Evolutionary conservation across 2,329 filamentous ascomycete genomes (phyloP).

Genomic region (Fonsecaea pugnacius): DNA sequence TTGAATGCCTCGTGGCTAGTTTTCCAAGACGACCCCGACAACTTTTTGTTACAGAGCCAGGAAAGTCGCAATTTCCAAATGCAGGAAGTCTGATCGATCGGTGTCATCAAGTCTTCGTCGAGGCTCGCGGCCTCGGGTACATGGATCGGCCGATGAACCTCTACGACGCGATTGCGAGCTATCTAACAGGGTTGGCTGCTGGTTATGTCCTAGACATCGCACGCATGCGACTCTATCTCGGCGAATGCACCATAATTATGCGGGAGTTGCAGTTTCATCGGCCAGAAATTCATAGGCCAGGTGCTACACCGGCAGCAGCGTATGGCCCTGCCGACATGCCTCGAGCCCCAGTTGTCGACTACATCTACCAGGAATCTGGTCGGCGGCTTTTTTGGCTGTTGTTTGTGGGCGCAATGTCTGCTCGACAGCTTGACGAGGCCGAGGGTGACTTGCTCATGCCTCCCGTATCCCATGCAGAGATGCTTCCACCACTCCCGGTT

Average conservation of each 20-base stretch:
- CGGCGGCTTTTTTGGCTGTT: conserved; percentile 78
- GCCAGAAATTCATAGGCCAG: conserved; percentile 25
- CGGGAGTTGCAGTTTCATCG: conserved; percentile 48
- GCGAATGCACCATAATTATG: conserved; percentile 50
- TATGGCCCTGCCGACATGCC: conserved; percentile 28
- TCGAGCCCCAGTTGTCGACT: conserved; percentile 37
- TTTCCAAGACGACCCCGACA: conserved; percentile 51
- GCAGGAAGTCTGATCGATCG: conserved; percentile 49
- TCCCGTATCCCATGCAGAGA: conserved; percentile 73
- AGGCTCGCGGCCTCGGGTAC: conserved; percentile 51
- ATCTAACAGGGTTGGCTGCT: conserved; percentile 48
- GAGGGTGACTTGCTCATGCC: conserved; percentile 75
- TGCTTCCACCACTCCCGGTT: conserved; percentile 76
- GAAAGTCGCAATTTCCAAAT: conserved; percentile 47
- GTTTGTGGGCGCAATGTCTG: conserved; percentile 74
- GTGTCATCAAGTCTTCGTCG: conserved; percentile 50
- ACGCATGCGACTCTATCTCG: conserved; percentile 49
- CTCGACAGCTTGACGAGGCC: conserved; percentile 75
- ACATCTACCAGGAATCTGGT: conserved; percentile 55
- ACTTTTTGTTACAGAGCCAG: conserved; percentile 46
- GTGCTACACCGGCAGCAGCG: conserved; percentile 36
- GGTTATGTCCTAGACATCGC: conserved; percentile 48
- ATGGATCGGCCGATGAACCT: conserved; percentile 49
- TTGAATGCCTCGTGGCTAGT: conserved; percentile 50
- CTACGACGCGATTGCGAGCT: conserved; percentile 52